These are phyloP conservation scores for Toxicodendron radicans DNA, from an alignment of 345 rosid genomes.

Conservation along the genomic window DNA sequence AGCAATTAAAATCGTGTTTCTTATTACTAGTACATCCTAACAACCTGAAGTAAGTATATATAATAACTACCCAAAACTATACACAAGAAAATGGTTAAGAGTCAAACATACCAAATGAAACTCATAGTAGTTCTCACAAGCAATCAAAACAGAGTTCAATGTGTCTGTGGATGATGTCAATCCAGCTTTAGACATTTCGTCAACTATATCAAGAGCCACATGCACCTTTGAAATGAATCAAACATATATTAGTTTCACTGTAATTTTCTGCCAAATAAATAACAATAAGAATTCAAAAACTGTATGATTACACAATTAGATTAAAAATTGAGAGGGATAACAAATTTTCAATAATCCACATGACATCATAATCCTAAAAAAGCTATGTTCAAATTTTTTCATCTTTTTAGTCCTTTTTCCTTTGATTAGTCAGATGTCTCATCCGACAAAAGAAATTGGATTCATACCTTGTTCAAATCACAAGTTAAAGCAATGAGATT, in stretches of 20 bases:
- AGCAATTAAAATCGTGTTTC: not conserved
- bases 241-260: constrained; percentile 11
- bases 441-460: constrained; percentile 7
- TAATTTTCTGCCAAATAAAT: not conserved
- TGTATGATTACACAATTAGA: not conserved
- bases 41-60: not conserved
- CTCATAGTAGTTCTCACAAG: constrained; percentile 58
- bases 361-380: not conserved
- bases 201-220: constrained; percentile 65
- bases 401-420: not conserved
- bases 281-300: not conserved
- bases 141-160: constrained; percentile 50
- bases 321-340: not conserved
- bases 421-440: not conserved
- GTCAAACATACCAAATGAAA: constrained; percentile 56
- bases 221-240: constrained; percentile 53
- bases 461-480: constrained; percentile 56
- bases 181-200: constrained; percentile 59
- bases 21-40: not conserved
- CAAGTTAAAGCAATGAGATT: constrained; percentile 60
- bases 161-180: constrained; percentile 44
- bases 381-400: not conserved
- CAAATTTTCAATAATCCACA: constrained; percentile 5
- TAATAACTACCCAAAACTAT: not conserved
- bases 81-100: not conserved